phyloP scores from a whole-genome alignment of 257 asterid species.

The Petunia axillaris region DNA sequence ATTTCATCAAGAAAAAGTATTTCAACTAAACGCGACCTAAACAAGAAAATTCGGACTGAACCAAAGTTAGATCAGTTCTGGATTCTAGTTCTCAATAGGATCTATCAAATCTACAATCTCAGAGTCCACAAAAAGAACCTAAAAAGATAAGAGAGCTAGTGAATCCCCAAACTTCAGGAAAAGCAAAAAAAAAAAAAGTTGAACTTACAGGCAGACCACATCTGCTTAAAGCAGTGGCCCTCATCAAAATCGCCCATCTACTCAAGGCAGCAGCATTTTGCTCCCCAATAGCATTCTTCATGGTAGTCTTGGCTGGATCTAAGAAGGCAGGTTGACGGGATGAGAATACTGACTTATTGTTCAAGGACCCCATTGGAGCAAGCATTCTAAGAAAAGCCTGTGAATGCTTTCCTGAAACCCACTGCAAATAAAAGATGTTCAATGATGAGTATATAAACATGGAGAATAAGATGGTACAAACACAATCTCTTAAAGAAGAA shows the following conservation, averaged over 20 bases:
- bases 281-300: slow-evolving; percentile 92
- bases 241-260: slow-evolving; percentile 72
- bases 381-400: slow-evolving; percentile 72
- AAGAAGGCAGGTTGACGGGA: slow-evolving; percentile 62
- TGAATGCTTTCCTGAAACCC: slow-evolving; percentile 76
- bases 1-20: slow-evolving; percentile 6
- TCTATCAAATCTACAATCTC: not conserved
- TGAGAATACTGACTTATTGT: slow-evolving; percentile 51
- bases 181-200: slow-evolving; percentile 10
- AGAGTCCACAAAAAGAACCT: not conserved
- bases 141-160: not conserved
- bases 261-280: slow-evolving; percentile 65
- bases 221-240: slow-evolving; percentile 77
- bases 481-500: slow-evolving; percentile 27
- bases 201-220: slow-evolving; percentile 92
- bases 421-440: slow-evolving; percentile 55
- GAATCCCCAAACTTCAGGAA: slow-evolving; percentile 19
- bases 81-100: slow-evolving; percentile 22
- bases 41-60: not conserved
- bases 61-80: slow-evolving; percentile 13
- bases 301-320: slow-evolving; percentile 82
- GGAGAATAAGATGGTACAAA: slow-evolving; percentile 27
- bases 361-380: slow-evolving; percentile 53
- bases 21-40: not conserved
- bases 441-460: slow-evolving; percentile 26